phyloP scores from a whole-genome alignment of 2,329 filamentous ascomycete species.

The Pyricularia pennisetigena region DNA sequence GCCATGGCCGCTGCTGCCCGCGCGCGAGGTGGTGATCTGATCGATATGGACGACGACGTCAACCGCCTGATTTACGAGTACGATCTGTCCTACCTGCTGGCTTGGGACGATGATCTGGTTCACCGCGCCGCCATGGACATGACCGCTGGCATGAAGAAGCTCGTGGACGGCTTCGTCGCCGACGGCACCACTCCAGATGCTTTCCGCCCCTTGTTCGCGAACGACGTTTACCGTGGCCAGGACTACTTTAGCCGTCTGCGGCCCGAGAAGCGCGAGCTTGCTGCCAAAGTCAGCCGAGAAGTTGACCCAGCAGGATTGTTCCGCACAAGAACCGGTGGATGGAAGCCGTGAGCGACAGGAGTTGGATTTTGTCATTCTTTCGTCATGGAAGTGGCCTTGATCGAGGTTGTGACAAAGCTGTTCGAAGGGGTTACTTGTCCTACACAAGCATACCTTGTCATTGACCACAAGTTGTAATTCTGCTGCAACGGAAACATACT shows the following conservation, averaged over 20 bases:
- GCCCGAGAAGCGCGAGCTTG: slow-evolving; percentile 23
- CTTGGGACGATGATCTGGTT: slow-evolving; percentile 1
- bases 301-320: slow-evolving; percentile 29
- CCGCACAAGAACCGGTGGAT: slow-evolving; percentile 28
- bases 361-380: not conserved
- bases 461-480: not conserved
- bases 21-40: slow-evolving; percentile 27
- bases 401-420: not conserved
- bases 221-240: slow-evolving; percentile 30
- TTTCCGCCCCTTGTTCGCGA: slow-evolving; percentile 32
- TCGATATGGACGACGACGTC: slow-evolving; percentile 21
- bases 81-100: slow-evolving; percentile 2
- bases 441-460: not conserved
- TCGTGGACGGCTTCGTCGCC: not conserved
- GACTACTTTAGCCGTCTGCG: slow-evolving; percentile 31
- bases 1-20: slow-evolving; percentile 21
- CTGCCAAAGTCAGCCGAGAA: slow-evolving; percentile 20
- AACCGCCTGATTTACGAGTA: slow-evolving; percentile 5
- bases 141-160: slow-evolving; percentile 1
- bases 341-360: slow-evolving; percentile 20
- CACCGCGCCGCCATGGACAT: not conserved
- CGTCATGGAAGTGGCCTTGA: not conserved
- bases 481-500: not conserved
- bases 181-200: slow-evolving; percentile 12
- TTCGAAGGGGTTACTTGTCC: not conserved